These are phyloP conservation scores for Domatiomyces catenatus DNA, from an alignment of 2,329 filamentous ascomycete species.

Conservation along the genomic window DNA sequence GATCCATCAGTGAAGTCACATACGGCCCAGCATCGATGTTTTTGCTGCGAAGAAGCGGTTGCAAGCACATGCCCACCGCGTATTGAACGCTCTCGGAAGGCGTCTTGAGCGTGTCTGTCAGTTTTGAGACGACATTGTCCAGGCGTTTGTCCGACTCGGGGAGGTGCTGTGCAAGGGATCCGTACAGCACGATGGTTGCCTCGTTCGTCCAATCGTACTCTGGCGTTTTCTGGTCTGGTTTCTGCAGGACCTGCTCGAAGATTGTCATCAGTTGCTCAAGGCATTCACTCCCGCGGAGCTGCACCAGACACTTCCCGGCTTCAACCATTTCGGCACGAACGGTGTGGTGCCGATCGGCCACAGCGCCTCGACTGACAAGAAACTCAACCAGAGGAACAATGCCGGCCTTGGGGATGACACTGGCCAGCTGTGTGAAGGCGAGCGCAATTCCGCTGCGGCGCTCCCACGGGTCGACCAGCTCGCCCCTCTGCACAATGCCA, in stretches of 20 bases:
- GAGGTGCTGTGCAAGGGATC: constrained; percentile 78
- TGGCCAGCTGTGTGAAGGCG: constrained; percentile 68
- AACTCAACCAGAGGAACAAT: constrained; percentile 71
- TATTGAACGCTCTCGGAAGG: constrained; percentile 96
- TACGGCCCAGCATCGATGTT: constrained; percentile 65
- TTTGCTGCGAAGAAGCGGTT: constrained; percentile 72
- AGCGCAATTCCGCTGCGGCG: constrained; percentile 75
- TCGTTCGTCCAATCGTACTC: constrained; percentile 84
- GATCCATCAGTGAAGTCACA: constrained; percentile 63
- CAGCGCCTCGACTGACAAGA: constrained; percentile 67
- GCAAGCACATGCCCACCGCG: constrained; percentile 84
- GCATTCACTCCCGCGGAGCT: constrained; percentile 62
- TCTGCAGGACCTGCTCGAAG: constrained; percentile 77
- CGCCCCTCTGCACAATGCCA: constrained; percentile 83
- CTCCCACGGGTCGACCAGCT: constrained; percentile 82
- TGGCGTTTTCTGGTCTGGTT: constrained; percentile 65
- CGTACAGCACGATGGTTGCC: constrained; percentile 94
- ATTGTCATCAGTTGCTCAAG: constrained; percentile 84
- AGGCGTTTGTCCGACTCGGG: constrained; percentile 72
- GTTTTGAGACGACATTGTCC: constrained; percentile 69
- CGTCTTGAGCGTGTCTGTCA: constrained; percentile 76
- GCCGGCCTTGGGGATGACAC: constrained; percentile 50
- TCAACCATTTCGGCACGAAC: constrained; percentile 88
- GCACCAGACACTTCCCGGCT: constrained; percentile 67
- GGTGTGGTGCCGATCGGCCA: constrained; percentile 63